phyloP scores from a whole-genome alignment of 169 alveolate species.

The Cystoisospora suis region DNA sequence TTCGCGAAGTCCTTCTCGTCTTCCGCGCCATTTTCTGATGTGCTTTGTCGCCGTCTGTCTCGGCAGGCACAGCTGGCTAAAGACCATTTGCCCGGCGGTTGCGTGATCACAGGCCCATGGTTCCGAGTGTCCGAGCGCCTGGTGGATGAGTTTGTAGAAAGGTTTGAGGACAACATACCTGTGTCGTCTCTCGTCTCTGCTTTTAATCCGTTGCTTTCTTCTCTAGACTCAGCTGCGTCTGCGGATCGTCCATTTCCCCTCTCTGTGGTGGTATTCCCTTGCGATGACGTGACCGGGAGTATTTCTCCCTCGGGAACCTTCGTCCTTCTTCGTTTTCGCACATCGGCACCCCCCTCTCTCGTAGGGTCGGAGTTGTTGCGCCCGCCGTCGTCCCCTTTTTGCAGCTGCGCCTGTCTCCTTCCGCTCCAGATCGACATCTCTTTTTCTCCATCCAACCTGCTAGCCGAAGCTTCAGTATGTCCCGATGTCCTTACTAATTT shows the following conservation, averaged over 20 bases:
- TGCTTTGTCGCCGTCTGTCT: background rate
- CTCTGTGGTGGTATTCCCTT: background rate
- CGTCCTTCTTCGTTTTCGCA: no score
- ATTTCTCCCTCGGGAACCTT: no score
- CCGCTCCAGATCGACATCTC: background rate
- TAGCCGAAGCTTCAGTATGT: background rate
- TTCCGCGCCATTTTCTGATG: background rate
- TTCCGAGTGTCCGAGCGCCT: background rate
- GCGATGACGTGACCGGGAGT: no score
- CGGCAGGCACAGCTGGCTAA: background rate
- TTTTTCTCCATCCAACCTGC: background rate
- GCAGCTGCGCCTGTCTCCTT: background rate
- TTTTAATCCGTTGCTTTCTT: no score
- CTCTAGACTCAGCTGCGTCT: no score
- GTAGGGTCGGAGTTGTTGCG: no score
- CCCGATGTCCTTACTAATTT: background rate
- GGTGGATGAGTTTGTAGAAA: background rate
- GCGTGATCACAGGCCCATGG: background rate
- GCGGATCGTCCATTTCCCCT: background rate
- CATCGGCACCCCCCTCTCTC: no score
- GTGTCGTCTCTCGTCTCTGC: background rate
- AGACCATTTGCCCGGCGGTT: slow-evolving; percentile 14
- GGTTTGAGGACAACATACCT: background rate
- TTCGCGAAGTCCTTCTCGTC: background rate
- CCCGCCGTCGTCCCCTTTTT: no score